Base-by-base conservation (phyloP, 768 basidiomycete species). In the Auricularia sp. region DNA sequence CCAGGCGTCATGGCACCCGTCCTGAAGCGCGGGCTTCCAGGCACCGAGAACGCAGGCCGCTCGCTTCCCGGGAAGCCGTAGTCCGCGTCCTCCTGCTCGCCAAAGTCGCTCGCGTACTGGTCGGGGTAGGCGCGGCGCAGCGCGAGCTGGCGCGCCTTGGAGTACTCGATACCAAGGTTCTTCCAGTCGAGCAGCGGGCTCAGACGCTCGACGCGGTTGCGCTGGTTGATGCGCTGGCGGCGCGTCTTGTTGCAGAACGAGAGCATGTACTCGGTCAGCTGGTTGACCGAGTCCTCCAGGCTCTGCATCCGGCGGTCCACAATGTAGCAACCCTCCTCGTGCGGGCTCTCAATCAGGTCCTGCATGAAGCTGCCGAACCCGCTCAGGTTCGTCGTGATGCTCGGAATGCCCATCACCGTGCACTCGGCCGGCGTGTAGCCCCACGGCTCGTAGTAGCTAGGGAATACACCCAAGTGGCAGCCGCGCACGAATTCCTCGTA, bases 351-450 rank as follows among this genome's bases (percentile, higher is more conserved):
- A 69, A 99, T 94, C 33, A 98, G 81, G 72, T 99, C 97, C 75
- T 96, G 93, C 91, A 98, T 95, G 80, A 97, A 98, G 73, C 91
- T 93, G 5, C 97, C 97, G 68, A 98, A 98, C 44, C 97, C 97
- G 18, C 94, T 97, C 36, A 99, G 80, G 77, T 99, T 99, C 62
- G 97, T 99, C 14, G 97, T 98, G 62, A 98, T 87, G 39, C 89
- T 91, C 0, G 97, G 97, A 61, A 99, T 93, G 66, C 97, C 97
- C 97, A 99, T 99, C 87, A 99, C 97, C n/a, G 97, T 98, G 74
- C 97, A 98, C 74, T 98, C 96, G 1, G 96, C 96, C 0, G 96
- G 96, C 1, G 93, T 97, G 72, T 97, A 97, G 0, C 92, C 92
- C 92, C 92, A 93, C 3, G 93, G 93, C 77, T 95, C 91, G 73